A percentile compares a stretch with the other conserved stretches of the same genome.
Conservation (phyloP, 2,329 filamentous ascomycete species). For the Cytospora chrysosperma region DNA sequence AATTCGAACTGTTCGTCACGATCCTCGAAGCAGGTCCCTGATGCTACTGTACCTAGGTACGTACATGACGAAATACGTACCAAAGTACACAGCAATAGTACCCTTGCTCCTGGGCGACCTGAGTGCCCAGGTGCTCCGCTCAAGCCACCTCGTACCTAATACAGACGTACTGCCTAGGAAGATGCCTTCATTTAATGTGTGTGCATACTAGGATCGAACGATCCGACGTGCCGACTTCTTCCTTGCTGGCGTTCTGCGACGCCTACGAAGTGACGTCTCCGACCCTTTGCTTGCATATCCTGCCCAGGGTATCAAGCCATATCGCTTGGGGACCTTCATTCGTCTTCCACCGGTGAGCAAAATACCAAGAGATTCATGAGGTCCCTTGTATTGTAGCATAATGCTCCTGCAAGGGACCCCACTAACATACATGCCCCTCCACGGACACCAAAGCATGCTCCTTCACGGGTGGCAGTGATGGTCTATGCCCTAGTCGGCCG, state of each 20-base stretch:
- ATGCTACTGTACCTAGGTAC: background rate
- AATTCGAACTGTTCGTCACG: background rate
- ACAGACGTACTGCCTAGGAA: background rate
- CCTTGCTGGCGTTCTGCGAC: constrained; percentile 3
- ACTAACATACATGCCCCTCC: background rate
- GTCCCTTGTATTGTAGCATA: background rate
- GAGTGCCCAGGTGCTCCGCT: constrained; percentile 4
- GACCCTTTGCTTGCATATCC: background rate
- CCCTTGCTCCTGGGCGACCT: background rate
- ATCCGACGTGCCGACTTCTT: constrained; percentile 1
- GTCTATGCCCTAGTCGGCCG: background rate
- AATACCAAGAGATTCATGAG: background rate
- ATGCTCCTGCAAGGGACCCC: background rate
- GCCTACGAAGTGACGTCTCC: constrained; percentile 5
- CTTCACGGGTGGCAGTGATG: background rate
- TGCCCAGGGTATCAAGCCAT: background rate
- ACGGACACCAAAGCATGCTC: background rate
- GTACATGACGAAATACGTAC: background rate
- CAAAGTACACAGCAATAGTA: background rate
- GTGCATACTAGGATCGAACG: background rate
- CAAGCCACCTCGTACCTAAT: constrained; percentile 4
- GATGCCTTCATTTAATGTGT: background rate
- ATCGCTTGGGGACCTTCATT: background rate
- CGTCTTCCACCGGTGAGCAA: background rate
- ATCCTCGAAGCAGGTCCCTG: background rate